Conservation (phyloP, 192 early-diverging fungal species). For the Entomortierella parvispora region DNA sequence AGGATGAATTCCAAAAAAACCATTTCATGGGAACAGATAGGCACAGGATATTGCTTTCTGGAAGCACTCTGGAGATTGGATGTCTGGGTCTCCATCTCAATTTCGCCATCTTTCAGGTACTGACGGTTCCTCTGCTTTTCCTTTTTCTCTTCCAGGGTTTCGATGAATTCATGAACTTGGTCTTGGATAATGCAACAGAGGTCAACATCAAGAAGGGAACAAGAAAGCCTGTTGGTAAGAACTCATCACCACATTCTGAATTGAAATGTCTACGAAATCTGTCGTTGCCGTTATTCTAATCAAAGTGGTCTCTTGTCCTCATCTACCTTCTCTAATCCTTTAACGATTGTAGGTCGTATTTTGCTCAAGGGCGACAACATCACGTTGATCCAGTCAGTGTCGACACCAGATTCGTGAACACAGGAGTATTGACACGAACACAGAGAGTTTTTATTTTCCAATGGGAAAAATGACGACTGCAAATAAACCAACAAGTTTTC, state of each 20-base stretch:
- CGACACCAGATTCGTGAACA: conserved; percentile 37
- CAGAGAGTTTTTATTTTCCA: too few species aligned
- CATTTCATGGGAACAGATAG: neutral
- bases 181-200: conserved; percentile 91
- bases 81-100: neutral
- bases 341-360: conserved; percentile 71
- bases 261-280: too few species aligned
- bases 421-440: too few species aligned
- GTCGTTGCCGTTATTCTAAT: neutral
- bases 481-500: too few species aligned
- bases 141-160: conserved; percentile 78
- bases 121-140: neutral
- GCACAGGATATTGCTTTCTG: neutral
- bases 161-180: conserved; percentile 98
- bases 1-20: conserved; percentile 18
- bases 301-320: neutral
- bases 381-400: conserved; percentile 77
- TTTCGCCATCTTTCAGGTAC: neutral
- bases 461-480: too few species aligned
- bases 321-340: neutral
- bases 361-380: conserved; percentile 98
- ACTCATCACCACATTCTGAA: neutral
- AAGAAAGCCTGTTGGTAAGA: conserved; percentile 74
- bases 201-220: conserved; percentile 83
- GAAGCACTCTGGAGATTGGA: too few species aligned